Evolutionary conservation across 2,329 filamentous ascomycete species (phyloP).

Genomic region (Phyllosticta citriasiana): DNA sequence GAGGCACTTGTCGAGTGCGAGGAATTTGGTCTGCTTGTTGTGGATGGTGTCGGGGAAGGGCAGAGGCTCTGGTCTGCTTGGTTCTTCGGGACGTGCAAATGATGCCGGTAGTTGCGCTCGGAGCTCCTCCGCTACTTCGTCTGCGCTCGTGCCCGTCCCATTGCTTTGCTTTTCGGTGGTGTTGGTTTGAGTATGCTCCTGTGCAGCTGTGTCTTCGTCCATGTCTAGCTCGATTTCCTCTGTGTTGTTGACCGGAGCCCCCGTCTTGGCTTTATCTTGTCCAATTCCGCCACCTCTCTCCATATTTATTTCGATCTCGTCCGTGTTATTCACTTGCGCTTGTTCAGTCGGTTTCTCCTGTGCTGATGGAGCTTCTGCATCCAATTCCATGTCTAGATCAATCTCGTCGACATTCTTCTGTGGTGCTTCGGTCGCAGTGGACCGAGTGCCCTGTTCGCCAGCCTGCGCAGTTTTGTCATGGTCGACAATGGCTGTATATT

Average conservation of each 20-base stretch:
- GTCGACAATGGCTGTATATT: slow-evolving; percentile 58
- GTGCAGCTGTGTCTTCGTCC: slow-evolving; percentile 14
- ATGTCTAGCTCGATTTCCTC: slow-evolving; percentile 35
- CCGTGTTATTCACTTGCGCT: slow-evolving; percentile 17
- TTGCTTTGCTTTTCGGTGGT: not conserved
- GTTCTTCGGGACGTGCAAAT: slow-evolving; percentile 38
- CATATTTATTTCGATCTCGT: slow-evolving; percentile 30
- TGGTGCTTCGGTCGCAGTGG: not conserved
- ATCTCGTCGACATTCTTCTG: slow-evolving; percentile 58
- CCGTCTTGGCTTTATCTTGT: slow-evolving; percentile 18
- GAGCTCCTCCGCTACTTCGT: slow-evolving; percentile 50
- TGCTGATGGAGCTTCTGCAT: slow-evolving; percentile 39
- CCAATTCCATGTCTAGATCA: slow-evolving; percentile 44
- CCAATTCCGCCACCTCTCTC: slow-evolving; percentile 22
- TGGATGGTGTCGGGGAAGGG: slow-evolving; percentile 61
- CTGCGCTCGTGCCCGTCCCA: not conserved
- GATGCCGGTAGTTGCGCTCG: slow-evolving; percentile 67
- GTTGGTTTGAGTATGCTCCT: not conserved
- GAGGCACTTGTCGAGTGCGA: slow-evolving; percentile 86
- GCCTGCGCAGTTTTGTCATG: slow-evolving; percentile 28
- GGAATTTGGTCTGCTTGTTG: slow-evolving; percentile 72
- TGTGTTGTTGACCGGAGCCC: slow-evolving; percentile 51
- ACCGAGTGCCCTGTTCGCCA: not conserved
- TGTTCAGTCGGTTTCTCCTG: not conserved
- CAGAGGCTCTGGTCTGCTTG: slow-evolving; percentile 31